phyloP scores from a whole-genome alignment of 1,284 basidiomycete genomes.

The Bondarzewia mesenterica region DNA sequence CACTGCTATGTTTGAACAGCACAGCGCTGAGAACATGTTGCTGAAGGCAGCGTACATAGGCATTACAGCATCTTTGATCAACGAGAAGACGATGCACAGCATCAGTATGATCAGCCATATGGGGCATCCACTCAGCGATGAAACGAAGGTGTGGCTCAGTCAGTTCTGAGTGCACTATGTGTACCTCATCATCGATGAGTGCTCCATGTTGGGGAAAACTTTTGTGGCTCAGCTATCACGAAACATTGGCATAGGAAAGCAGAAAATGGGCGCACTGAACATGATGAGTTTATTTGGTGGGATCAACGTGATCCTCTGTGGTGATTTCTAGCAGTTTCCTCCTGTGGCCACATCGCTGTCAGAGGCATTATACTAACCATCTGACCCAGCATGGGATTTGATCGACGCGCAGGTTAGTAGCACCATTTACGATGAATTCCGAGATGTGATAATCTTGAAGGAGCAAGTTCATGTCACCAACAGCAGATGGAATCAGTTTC shows the following conservation, averaged over 20 bases:
- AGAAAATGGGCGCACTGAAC: not conserved
- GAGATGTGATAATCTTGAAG: constrained; percentile 21
- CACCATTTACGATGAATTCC: constrained; percentile 23
- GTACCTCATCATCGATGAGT: constrained; percentile 27
- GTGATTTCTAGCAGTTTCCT: constrained; percentile 34
- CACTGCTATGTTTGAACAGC: constrained; percentile 17
- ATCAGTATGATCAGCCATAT: constrained; percentile 8
- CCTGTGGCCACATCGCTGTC: constrained; percentile 27
- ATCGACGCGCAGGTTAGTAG: constrained; percentile 12
- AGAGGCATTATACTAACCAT: constrained; percentile 11
- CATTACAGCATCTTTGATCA: constrained; percentile 26
- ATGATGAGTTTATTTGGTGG: constrained; percentile 24
- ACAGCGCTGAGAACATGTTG: constrained; percentile 11
- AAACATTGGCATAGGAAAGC: constrained; percentile 16
- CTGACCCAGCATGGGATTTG: not conserved
- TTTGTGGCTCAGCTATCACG: constrained; percentile 21
- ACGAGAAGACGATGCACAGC: constrained; percentile 21
- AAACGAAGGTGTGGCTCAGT: constrained; percentile 6
- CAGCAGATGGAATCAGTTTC: constrained; percentile 18
- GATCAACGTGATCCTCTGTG: constrained; percentile 28
- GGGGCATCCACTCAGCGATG: not conserved
- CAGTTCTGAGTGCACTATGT: constrained; percentile 13
- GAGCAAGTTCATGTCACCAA: constrained; percentile 23
- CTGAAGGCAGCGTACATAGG: constrained; percentile 26
- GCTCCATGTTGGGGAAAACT: constrained; percentile 23